A percentile compares a stretch with the other conserved stretches of the same genome.
Evolutionary conservation across 2,329 filamentous ascomycete genomes (phyloP).

Genomic region (Ophiostoma triangulosporum): DNA sequence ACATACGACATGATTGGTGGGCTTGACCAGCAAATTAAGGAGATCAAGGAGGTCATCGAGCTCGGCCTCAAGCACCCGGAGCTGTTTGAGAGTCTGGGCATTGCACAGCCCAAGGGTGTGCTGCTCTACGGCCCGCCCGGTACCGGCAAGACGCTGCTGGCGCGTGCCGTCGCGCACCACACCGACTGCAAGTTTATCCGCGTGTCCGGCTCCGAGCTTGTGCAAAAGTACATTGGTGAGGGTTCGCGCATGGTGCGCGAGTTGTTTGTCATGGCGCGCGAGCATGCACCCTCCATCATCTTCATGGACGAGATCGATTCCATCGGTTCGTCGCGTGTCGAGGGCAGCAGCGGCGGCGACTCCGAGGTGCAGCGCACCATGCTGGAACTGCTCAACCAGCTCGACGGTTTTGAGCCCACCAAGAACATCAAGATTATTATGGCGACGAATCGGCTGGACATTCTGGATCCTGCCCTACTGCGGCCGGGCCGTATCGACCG

Average conservation of each 20-base stretch:
- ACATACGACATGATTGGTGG: conserved; percentile 99
- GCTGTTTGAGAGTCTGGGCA: conserved; percentile 96
- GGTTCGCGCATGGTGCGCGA: conserved; percentile 97
- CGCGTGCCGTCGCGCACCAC: conserved; percentile 91
- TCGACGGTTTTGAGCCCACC: conserved; percentile 96
- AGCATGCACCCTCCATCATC: conserved; percentile 96
- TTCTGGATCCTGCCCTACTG: conserved; percentile 85
- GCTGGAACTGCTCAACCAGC: conserved; percentile 94
- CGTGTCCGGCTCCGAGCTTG: conserved; percentile 87
- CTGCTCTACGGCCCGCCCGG: conserved; percentile 92
- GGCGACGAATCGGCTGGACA: conserved; percentile 96
- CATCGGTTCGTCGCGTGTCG: conserved; percentile 92
- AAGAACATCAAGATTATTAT: conserved; percentile 99
- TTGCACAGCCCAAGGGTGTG: conserved; percentile 95
- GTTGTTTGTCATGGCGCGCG: conserved; percentile 96
- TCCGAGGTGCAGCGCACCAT: conserved; percentile 98
- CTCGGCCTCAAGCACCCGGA: conserved; percentile 96
- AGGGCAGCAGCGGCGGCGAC: conserved; percentile 88
- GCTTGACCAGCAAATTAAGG: conserved; percentile 97
- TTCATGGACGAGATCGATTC: conserved; percentile 99
- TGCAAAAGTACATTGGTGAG: conserved; percentile 99
- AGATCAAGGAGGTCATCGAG: conserved; percentile 99
- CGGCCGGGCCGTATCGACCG: conserved; percentile 95
- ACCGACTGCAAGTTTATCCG: conserved; percentile 99
- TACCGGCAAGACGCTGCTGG: conserved; percentile 91